A percentile compares a stretch with the other conserved stretches of the same genome.
Conservation (phyloP, 495 filamentous ascomycete species). For the Penicillium canescens region DNA sequence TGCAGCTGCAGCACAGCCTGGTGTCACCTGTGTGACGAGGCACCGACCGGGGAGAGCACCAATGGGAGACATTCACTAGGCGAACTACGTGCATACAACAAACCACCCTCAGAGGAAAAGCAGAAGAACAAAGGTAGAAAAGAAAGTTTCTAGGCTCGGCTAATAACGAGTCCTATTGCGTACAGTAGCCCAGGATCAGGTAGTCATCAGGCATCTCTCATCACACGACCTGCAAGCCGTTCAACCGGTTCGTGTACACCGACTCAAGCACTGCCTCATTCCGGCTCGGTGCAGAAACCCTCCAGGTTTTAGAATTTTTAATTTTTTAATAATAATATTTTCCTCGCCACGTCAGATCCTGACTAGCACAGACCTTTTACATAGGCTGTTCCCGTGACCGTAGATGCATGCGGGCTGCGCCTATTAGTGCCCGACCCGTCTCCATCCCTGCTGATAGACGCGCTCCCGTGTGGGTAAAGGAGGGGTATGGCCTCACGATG, state of each 20-base stretch:
- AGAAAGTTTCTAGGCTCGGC: conserved; percentile 1
- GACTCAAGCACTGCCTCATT: conserved; percentile 13
- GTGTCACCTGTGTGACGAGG: conserved; percentile 3
- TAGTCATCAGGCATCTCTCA: conserved; percentile 13
- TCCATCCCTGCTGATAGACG: conserved; percentile 32
- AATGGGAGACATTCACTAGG: not conserved
- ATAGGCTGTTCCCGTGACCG: conserved; percentile 47
- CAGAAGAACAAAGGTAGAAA: not conserved
- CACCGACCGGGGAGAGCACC: not conserved
- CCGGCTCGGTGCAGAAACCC: conserved; percentile 4
- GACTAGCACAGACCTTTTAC: conserved; percentile 4
- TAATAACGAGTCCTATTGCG: conserved; percentile 2
- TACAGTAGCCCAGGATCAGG: conserved; percentile 5
- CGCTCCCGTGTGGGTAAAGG: conserved; percentile 32
- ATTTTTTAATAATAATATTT: no score
- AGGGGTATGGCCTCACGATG: not conserved
- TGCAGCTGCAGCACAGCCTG: not conserved
- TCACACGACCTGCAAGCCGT: conserved; percentile 10
- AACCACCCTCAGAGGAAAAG: not conserved
- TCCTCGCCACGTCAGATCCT: conserved; percentile 11
- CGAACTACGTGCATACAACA: not conserved
- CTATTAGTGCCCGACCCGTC: conserved; percentile 36
- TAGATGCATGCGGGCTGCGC: conserved; percentile 40
- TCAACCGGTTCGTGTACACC: conserved; percentile 8
- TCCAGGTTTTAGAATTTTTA: no score